Evolutionary conservation across 495 filamentous ascomycete genomes (phyloP), one percentile per base, ranked within the genome.

Genomic region (Penicillium pancosmium): DNA sequence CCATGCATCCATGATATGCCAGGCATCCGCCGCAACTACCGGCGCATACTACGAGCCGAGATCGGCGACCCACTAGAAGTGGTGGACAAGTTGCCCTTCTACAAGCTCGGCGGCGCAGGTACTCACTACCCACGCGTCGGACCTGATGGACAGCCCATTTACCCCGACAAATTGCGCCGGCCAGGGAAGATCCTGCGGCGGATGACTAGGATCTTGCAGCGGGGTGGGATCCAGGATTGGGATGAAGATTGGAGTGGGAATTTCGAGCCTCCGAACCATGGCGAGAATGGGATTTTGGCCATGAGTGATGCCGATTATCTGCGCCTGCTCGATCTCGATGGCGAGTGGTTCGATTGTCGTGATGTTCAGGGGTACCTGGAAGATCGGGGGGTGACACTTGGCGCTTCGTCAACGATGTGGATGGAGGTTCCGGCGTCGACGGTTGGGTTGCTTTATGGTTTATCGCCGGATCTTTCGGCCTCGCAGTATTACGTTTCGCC

Each of bases 61-160:
- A 61, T 60, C 6, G 60, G 59, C 2, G 57, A 60, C 18, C 33
- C 59, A 2, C 77, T 94, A 5, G 80, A 86, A 53, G 66, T 79
- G 47, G 66, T 78, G 46, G 82, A 74, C 71, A 68, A 80, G 11
- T 75, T 83, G 11, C 88, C 90, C 0, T 89, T 87, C 38, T 78
- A 86, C 36, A 73, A 84, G 50, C 74, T 91, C 46, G 88, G 89
- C 13, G 88, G 88, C 4, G 84, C 88, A 3, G 89, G 88, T 0
- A 87, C 84, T 1, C 86, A 88, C 60, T 74, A 63, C 35, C 70
- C 70, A 0, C 62, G 60, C 9, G 2, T 21, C 1, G 59, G 50
- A 8, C 15, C 9, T 15, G 40, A 63, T 11, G 70, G 70, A 0
- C 52, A 52, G 9, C 41, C 65, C 13, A 56, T 68, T 0, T 69